These are phyloP conservation scores for Ophiocordyceps camponoti-floridani DNA, from an alignment of 2,329 filamentous ascomycete genomes.

Conservation along the genomic window DNA sequence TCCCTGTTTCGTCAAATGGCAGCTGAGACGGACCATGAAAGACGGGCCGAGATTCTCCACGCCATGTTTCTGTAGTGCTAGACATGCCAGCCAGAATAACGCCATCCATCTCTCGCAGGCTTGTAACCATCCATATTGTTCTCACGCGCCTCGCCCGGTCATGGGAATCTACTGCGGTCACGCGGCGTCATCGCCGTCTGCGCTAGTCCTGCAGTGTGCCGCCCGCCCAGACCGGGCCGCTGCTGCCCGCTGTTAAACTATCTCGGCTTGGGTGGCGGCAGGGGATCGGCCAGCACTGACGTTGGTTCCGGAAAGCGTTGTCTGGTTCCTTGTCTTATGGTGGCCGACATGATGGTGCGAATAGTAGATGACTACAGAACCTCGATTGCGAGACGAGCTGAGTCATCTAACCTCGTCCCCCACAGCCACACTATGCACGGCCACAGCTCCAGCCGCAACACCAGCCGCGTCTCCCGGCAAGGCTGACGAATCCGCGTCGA, in stretches of 20 bases:
- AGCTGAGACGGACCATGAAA: background rate
- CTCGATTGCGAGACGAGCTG: background rate
- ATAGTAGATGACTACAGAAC: background rate
- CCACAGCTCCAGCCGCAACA: background rate
- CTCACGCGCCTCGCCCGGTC: background rate
- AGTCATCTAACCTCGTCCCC: slow-evolving; percentile 3
- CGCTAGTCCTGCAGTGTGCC: background rate
- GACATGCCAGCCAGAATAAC: background rate
- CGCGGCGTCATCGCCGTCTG: background rate
- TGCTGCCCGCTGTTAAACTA: too few species aligned
- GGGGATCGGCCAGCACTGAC: too few species aligned
- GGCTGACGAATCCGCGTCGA: background rate
- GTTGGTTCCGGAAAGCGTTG: too few species aligned
- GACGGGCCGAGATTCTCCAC: background rate
- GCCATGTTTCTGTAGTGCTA: background rate
- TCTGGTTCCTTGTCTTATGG: too few species aligned
- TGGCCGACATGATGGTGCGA: too few species aligned
- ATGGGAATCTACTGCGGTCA: background rate
- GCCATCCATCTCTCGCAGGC: background rate
- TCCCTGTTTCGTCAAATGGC: background rate
- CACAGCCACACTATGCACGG: slow-evolving; percentile 1
- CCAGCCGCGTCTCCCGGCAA: background rate
- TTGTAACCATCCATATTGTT: background rate
- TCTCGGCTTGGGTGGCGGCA: too few species aligned
- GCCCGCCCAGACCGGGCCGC: background rate